Percentiles rank a stretch among this genome's conserved stretches.
These are phyloP conservation scores for Francoa sonchifolia DNA, from an alignment of 441 rosid species.

Conservation along the genomic window DNA sequence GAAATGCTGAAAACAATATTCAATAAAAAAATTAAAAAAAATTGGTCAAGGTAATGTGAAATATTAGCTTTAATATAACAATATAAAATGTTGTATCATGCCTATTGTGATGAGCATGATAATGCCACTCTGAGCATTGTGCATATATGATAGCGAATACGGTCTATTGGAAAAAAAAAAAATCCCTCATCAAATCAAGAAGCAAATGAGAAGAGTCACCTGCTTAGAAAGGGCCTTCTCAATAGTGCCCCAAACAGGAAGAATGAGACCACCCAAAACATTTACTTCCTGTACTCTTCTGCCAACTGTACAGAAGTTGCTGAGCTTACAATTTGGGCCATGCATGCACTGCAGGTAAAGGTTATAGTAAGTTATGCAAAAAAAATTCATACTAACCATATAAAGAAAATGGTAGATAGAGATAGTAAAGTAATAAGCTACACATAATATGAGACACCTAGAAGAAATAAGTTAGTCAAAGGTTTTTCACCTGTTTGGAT, in stretches of 20 bases:
- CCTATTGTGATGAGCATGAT: too few species aligned
- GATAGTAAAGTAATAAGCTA: neutral
- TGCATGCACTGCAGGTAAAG: constrained; percentile 82
- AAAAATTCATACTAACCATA: too few species aligned
- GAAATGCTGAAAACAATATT: too few species aligned
- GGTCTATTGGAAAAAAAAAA: too few species aligned
- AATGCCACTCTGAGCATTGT: too few species aligned
- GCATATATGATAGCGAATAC: too few species aligned
- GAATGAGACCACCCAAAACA: constrained; percentile 94
- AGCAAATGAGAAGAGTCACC: constrained; percentile 34
- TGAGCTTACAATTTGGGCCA: constrained; percentile 90
- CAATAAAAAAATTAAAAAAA: too few species aligned
- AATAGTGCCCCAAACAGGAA: constrained; percentile 96
- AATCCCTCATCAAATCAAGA: too few species aligned
- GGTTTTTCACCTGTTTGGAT: constrained; percentile 68
- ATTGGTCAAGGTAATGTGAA: too few species aligned
- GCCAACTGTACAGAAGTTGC: constrained; percentile 87
- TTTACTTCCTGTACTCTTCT: constrained; percentile 88
- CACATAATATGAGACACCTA: neutral
- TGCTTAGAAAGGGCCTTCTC: constrained; percentile 96
- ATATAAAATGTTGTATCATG: too few species aligned
- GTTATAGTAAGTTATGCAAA: constrained; percentile 5
- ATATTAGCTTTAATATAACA: too few species aligned
- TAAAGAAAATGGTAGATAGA: too few species aligned
- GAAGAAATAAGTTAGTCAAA: neutral